Base-by-base conservation (phyloP, 2,329 filamentous ascomycete species). In the Aspergillus pseudoviridinutans region DNA sequence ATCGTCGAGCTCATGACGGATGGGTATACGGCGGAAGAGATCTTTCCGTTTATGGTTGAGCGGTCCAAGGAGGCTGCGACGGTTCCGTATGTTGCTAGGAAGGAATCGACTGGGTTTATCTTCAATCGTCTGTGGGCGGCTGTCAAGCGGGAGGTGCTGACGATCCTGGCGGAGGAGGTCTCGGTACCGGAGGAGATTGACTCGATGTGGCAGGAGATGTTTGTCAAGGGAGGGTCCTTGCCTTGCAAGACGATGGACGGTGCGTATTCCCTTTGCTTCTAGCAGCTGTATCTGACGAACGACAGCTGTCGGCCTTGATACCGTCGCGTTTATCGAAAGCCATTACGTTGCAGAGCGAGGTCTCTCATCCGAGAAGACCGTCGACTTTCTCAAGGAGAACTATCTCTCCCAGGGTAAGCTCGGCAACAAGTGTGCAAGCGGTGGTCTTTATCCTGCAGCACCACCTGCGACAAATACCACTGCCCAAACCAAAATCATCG, bases 81-180 rank as follows among this genome's bases (percentile, higher is more conserved):
- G 32, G 64, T 71, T 2, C 80, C 80, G 0, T 74, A 76, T 24
- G 64, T 74, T 4, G 79, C 80, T 0, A 62, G 72, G 6, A 79
- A 77, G 51, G 77, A 84, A 59, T 82, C 80, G 0, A 82, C 80
- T 0, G 70, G 82, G 0, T 80, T 84, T 59, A 79, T 85, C 38
- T 81, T 83, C 63, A 84, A 84, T 54, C 78, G 82, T 0, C 66
- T 84, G 0, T 85, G 82, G 82, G 82, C 82, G 0, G 82, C 82
- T 0, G 74, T 84, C 17, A 84, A 84, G 66, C 73, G 82, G 2
- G 82, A 85, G 61, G 67, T 70, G 0, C 59, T 84, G 53, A 75
- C 67, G 0, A 80, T 84, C 9, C 60, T 84, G 2, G 72, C 78
- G 0, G 82, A 84, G 51, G 81, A 75, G 0, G 80, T 84, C 0